Evolutionary conservation across 2,329 filamentous ascomycete genomes (phyloP).

Genomic region (Microcyclospora pomicola): DNA sequence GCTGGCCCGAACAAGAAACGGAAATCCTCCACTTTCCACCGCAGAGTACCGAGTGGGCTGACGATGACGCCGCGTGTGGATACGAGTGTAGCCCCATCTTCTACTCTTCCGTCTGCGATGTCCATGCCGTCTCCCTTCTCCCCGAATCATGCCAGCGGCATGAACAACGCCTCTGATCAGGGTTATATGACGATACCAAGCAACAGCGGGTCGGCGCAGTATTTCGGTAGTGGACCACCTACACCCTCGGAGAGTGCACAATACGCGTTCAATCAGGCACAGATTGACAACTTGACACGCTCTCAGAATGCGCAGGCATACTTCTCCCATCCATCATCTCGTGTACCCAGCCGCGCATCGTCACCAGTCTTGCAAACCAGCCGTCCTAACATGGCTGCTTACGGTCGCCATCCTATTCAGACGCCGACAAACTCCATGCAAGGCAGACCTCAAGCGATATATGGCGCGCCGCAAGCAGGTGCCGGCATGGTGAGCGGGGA

Average conservation of each 20-base stretch:
- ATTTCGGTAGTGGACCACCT: constrained; percentile 19
- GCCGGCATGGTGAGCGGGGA: constrained; percentile 5
- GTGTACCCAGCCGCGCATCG: constrained; percentile 53
- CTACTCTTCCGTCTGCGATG: constrained; percentile 16
- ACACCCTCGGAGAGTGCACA: constrained; percentile 17
- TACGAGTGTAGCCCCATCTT: constrained; percentile 27
- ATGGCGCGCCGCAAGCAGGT: constrained; percentile 1
- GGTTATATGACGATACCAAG: constrained; percentile 22
- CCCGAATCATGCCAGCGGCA: constrained; percentile 24
- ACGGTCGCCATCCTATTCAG: constrained; percentile 17
- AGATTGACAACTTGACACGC: constrained; percentile 11
- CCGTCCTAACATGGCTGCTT: constrained; percentile 22
- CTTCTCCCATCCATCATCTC: constrained; percentile 20
- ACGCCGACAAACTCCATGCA: constrained; percentile 14
- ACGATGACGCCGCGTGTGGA: constrained; percentile 69
- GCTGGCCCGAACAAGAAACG: constrained; percentile 65
- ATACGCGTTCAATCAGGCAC: constrained; percentile 13
- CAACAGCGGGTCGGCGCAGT: constrained; percentile 16
- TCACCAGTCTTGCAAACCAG: constrained; percentile 44
- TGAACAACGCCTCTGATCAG: constrained; percentile 13
- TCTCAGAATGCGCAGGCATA: constrained; percentile 15
- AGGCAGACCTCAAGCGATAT: not conserved
- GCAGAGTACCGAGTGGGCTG: constrained; percentile 57
- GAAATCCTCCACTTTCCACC: constrained; percentile 40
- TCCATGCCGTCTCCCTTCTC: constrained; percentile 25